Base-by-base conservation (phyloP, 2,329 filamentous ascomycete genomes). In the Pseudopyrenochaeta lycopersici region DNA sequence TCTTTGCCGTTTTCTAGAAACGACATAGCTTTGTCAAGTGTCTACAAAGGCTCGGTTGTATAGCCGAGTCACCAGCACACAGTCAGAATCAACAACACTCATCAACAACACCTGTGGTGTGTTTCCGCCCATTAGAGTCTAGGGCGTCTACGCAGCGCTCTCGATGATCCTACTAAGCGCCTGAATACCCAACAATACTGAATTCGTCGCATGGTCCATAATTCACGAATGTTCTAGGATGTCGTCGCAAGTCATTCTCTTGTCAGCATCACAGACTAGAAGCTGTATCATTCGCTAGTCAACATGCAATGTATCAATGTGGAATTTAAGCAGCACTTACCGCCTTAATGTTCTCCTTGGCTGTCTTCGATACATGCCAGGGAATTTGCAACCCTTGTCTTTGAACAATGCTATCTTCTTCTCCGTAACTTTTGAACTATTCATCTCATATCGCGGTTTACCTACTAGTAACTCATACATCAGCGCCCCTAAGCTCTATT, bases 381-480 rank as follows among this genome's bases (percentile, higher is more conserved):
- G 93, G 43, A 97, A 87, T 1, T 88, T 89, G 91, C 97, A n/a
- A 0, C 53, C 96, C 68, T 97, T 92, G 11, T 88, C 91, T 65
- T 90, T 83, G 11, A 88, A 86, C 1, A 53, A 54, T 9, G 63
- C 68, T 74, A 97, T 97, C 67, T 91, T 86, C 67, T 90, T 84
- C 66, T 96, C 91, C 29, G 94, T 97, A 88, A 94, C 60, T 40
- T 50, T 93, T 55, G 92, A 84, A 2, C 90, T 89, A 5, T 90
- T 92, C 71, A 96, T 92, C 77, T 97, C 93, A 70, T 97, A 97
- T 1, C 93, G 94, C 14, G 93, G 92, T 79, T 96, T 91, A 54
- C 93, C 93, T 32, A 95, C 90, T 53, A 97, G 79, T 68, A 97
- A 96, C 77, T 98, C 94, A 70, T 97, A 97, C 4, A 89, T 94